Percentiles rank a stretch among this genome's conserved stretches.
These are phyloP conservation scores for Hyphopichia burtonii DNA, from an alignment of 1,139 yeast genomes.

Conservation along the genomic window DNA sequence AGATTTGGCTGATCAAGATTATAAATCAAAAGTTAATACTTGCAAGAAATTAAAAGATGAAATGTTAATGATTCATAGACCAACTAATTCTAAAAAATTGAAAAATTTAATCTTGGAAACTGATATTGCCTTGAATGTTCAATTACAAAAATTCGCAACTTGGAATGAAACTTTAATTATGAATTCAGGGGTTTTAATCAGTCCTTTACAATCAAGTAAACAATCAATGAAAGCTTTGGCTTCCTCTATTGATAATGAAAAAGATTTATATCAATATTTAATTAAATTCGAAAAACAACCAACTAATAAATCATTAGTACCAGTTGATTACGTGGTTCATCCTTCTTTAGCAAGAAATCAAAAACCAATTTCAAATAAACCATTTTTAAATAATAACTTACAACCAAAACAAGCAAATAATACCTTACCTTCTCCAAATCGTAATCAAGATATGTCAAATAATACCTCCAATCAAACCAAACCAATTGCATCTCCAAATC, in stretches of 20 bases:
- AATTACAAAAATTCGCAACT: slow-evolving; percentile 83
- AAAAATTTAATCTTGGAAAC: slow-evolving; percentile 79
- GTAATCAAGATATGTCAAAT: slow-evolving; percentile 9
- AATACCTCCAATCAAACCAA: neutral
- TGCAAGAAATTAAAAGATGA: slow-evolving; percentile 77
- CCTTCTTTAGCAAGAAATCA: slow-evolving; percentile 54
- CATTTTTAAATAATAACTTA: slow-evolving; percentile 30
- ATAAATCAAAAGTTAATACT: slow-evolving; percentile 69
- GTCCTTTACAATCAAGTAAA: slow-evolving; percentile 59
- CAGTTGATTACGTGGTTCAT: slow-evolving; percentile 78
- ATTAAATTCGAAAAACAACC: slow-evolving; percentile 44
- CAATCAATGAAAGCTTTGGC: slow-evolving; percentile 76
- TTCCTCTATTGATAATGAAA: slow-evolving; percentile 75
- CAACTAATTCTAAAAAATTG: slow-evolving; percentile 69
- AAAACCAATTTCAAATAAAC: slow-evolving; percentile 22
- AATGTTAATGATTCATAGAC: slow-evolving; percentile 70
- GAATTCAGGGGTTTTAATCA: slow-evolving; percentile 79
- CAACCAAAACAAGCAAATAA: slow-evolving; percentile 7
- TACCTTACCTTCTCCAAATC: slow-evolving; percentile 11
- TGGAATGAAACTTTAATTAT: slow-evolving; percentile 80
- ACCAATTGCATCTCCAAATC: slow-evolving; percentile 1
- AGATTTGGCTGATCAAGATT: slow-evolving; percentile 81
- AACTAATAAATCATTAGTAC: slow-evolving; percentile 43
- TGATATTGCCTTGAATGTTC: slow-evolving; percentile 86
- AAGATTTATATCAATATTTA: slow-evolving; percentile 72